A percentile compares a stretch with the other conserved stretches of the same genome.
Conservation (phyloP, 768 basidiomycete species). For the Mycena rosella region DNA sequence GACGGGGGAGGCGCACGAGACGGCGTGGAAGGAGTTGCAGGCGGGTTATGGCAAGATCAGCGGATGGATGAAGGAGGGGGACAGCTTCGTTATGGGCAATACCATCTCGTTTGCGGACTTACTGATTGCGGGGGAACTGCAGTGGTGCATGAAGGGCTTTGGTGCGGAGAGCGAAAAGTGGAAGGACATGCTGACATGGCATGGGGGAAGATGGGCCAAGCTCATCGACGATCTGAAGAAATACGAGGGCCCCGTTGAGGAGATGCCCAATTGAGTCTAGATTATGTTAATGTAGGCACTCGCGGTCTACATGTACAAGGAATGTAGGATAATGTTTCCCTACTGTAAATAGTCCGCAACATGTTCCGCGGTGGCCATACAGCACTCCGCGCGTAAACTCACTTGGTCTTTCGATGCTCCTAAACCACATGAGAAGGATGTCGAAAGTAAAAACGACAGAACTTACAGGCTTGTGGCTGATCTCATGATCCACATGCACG, state of each 20-base stretch:
- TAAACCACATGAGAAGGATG: not conserved
- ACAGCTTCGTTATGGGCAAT: conserved; percentile 50
- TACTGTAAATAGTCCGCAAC: too few relatives aligned
- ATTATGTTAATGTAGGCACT: too few relatives aligned
- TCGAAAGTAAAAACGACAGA: too few relatives aligned
- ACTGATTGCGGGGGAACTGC: conserved; percentile 47
- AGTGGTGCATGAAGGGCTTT: conserved; percentile 48
- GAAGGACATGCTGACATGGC: conserved; percentile 50
- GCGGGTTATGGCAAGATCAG: conserved; percentile 43
- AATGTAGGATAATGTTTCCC: too few relatives aligned
- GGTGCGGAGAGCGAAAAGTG: conserved; percentile 47
- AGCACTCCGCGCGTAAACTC: too few relatives aligned
- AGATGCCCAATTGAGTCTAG: too few relatives aligned
- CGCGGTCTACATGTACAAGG: too few relatives aligned
- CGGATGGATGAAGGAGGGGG: conserved; percentile 47
- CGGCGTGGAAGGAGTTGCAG: conserved; percentile 44
- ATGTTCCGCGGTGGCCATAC: too few relatives aligned
- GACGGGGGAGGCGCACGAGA: conserved; percentile 41
- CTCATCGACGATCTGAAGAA: conserved; percentile 46
- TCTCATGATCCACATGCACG: conserved; percentile 74
- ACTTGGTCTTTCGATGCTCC: conserved; percentile 34
- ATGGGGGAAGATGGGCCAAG: conserved; percentile 55
- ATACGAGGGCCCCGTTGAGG: conserved; percentile 42
- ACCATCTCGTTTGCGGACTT: conserved; percentile 52
- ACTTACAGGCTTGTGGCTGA: conserved; percentile 54